phyloP scores from a whole-genome alignment of 1,284 basidiomycete species.

The Trichosporon inkin region DNA sequence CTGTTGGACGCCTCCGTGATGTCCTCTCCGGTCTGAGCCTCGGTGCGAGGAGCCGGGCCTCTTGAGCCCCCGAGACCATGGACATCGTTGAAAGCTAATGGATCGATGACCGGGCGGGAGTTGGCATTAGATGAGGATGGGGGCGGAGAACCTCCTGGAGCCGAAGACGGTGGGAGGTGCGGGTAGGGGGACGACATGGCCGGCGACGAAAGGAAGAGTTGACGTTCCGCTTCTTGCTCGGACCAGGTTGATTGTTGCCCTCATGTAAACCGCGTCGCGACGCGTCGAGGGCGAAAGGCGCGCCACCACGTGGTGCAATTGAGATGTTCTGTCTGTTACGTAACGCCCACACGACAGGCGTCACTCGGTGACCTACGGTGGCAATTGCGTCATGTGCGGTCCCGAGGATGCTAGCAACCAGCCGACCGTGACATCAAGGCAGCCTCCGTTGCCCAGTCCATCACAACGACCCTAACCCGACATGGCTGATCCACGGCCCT shows the following conservation, averaged over 20 bases:
- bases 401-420: not conserved
- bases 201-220: not conserved
- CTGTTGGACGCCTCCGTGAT: conserved; percentile 3
- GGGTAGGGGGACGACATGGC: conserved; percentile 41
- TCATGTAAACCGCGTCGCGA: conserved; percentile 7
- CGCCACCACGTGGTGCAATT: not conserved
- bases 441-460: not conserved
- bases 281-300: conserved; percentile 7
- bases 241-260: not conserved
- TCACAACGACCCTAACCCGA: not conserved
- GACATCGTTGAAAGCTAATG: conserved; percentile 41
- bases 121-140: conserved; percentile 32
- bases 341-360: not conserved
- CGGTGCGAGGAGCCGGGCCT: conserved; percentile 6
- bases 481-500: conserved; percentile 47
- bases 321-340: not conserved
- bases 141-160: conserved; percentile 27
- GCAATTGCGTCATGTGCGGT: conserved; percentile 6
- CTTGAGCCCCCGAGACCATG: conserved; percentile 40
- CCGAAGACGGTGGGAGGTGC: conserved; percentile 36
- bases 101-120: conserved; percentile 37
- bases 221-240: conserved; percentile 4
- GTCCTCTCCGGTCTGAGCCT: conserved; percentile 17
- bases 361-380: not conserved
- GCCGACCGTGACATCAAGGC: conserved; percentile 1